Percentiles rank a stretch among this genome's conserved stretches.
phyloP scores from a whole-genome alignment of 1,139 yeast genomes.

The Candida glucosophila region DNA sequence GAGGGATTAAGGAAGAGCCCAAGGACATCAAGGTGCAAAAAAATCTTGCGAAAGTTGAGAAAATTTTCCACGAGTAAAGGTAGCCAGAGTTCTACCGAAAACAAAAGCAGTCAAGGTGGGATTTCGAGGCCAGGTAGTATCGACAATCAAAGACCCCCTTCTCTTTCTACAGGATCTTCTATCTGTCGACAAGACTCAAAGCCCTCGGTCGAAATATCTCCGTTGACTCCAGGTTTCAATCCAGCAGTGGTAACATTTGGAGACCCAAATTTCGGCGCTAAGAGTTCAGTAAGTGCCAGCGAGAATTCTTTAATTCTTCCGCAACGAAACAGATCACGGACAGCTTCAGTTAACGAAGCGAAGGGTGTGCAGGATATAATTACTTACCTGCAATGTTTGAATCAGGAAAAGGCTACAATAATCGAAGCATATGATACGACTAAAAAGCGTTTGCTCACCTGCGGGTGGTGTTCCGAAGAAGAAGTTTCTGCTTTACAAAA shows the following conservation, averaged over 20 bases:
- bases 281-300: constrained; percentile 21
- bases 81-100: too few relatives aligned
- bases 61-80: too few relatives aligned
- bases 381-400: constrained; percentile 23
- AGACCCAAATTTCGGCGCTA: constrained; percentile 23
- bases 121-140: too few relatives aligned
- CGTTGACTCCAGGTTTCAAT: constrained; percentile 27
- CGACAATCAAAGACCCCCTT: too few relatives aligned
- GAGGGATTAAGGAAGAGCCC: too few relatives aligned
- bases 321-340: too few relatives aligned
- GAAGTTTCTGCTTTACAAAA: constrained; percentile 34
- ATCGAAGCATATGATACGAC: constrained; percentile 29
- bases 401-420: constrained; percentile 22
- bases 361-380: constrained; percentile 22
- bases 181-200: too few relatives aligned
- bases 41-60: too few relatives aligned
- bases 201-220: constrained; percentile 1
- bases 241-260: constrained; percentile 36
- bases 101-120: too few relatives aligned
- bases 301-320: too few relatives aligned
- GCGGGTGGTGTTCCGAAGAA: constrained; percentile 40
- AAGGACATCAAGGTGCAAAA: too few relatives aligned
- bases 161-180: constrained; percentile 2
- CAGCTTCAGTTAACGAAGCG: constrained; percentile 18
- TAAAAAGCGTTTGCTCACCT: constrained; percentile 22